Percentiles rank a stretch among this genome's conserved stretches.
phyloP scores from a whole-genome alignment of 352 stramenopile genomes.

The Globisporangium nodosum region DNA sequence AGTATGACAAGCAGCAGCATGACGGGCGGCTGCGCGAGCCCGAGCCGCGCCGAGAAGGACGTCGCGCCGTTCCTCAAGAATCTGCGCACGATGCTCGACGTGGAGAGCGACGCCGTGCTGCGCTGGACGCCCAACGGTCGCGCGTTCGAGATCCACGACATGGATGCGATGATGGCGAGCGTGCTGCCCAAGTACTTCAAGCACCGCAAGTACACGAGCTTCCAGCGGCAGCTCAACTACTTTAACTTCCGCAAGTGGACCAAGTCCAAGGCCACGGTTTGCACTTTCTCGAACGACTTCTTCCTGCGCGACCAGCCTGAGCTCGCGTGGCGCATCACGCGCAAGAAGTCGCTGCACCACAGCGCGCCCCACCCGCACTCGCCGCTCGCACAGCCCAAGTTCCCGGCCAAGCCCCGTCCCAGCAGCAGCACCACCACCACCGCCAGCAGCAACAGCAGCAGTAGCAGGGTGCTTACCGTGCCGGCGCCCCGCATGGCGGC shows the following conservation, averaged over 20 bases:
- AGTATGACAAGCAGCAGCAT: slow-evolving; percentile 2
- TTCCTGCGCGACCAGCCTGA: slow-evolving; percentile 67
- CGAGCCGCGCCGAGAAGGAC: slow-evolving; percentile 23
- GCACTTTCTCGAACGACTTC: slow-evolving; percentile 74
- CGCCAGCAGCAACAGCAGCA: neutral
- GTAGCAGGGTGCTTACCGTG: neutral
- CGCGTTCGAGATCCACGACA: slow-evolving; percentile 75
- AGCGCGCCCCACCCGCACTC: slow-evolving; percentile 3
- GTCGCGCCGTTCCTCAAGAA: slow-evolving; percentile 66
- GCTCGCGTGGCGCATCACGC: slow-evolving; percentile 56
- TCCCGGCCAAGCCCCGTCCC: slow-evolving; percentile 1
- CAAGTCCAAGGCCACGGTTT: slow-evolving; percentile 70
- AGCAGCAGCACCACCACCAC: slow-evolving; percentile 2
- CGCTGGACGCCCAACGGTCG: slow-evolving; percentile 59
- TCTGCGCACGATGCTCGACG: slow-evolving; percentile 55
- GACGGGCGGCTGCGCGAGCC: neutral
- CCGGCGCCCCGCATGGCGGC: neutral
- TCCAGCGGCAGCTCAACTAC: slow-evolving; percentile 87
- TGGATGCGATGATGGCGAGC: slow-evolving; percentile 71
- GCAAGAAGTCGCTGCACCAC: slow-evolving; percentile 48
- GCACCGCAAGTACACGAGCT: slow-evolving; percentile 82
- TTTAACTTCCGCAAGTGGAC: slow-evolving; percentile 88
- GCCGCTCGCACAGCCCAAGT: neutral
- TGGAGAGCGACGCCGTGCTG: slow-evolving; percentile 45
- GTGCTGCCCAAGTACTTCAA: slow-evolving; percentile 85